Conservation (phyloP, 1,139 yeast genomes). For the Candida glucosophila region DNA sequence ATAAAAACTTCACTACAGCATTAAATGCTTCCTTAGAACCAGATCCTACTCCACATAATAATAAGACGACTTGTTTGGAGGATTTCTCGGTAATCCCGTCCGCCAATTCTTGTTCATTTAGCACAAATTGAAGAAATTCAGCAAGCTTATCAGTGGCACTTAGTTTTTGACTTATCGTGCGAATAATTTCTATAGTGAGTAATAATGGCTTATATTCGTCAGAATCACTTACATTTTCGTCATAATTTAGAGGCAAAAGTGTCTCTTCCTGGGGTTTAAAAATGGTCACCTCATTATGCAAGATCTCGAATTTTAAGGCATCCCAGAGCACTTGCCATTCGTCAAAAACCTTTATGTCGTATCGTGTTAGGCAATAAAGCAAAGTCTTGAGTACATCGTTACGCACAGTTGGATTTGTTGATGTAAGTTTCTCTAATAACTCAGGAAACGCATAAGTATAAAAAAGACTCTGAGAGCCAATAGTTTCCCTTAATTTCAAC, state of each 20-base stretch:
- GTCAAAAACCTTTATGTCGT: constrained; percentile 37
- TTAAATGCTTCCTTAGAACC: constrained; percentile 33
- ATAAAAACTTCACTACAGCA: constrained; percentile 28
- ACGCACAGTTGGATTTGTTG: constrained; percentile 72
- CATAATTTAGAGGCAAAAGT: constrained; percentile 24
- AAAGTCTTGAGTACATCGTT: constrained; percentile 67
- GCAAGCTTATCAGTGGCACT: constrained; percentile 16
- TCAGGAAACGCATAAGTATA: constrained; percentile 73
- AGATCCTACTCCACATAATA: constrained; percentile 50
- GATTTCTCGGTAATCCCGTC: constrained; percentile 45
- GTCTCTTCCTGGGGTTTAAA: constrained; percentile 18
- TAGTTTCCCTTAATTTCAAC: constrained; percentile 43
- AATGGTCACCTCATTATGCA: constrained; percentile 53
- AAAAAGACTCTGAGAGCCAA: constrained; percentile 56
- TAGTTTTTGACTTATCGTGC: constrained; percentile 28
- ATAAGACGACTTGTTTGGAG: constrained; percentile 49
- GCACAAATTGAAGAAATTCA: constrained; percentile 30
- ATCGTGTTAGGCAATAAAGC: constrained; percentile 44
- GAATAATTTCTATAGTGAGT: constrained; percentile 42
- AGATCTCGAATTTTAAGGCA: constrained; percentile 76
- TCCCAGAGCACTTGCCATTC: constrained; percentile 80
- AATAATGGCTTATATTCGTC: constrained; percentile 35
- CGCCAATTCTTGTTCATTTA: constrained; percentile 49
- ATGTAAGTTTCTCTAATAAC: constrained; percentile 73
- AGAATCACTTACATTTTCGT: constrained; percentile 19